These are phyloP conservation scores for Neoscytalidium dimidiatum DNA, from an alignment of 2,329 filamentous ascomycete genomes.

Conservation along the genomic window DNA sequence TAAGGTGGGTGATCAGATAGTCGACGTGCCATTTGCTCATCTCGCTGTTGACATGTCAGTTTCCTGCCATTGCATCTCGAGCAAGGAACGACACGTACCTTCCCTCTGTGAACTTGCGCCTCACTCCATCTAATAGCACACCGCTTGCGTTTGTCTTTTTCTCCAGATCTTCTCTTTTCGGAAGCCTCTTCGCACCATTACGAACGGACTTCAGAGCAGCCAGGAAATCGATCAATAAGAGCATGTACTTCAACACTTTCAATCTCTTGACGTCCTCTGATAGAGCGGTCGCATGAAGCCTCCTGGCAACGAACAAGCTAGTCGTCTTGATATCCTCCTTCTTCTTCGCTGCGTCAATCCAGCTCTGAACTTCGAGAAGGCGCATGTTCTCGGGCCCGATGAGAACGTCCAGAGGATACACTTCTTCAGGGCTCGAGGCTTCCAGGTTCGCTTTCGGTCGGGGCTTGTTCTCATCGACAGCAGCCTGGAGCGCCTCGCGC, in stretches of 20 bases:
- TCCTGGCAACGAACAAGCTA: slow-evolving; percentile 66
- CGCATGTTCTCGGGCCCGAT: slow-evolving; percentile 69
- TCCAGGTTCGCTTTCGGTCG: slow-evolving; percentile 69
- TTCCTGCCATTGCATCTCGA: slow-evolving; percentile 18
- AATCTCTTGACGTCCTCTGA: slow-evolving; percentile 51
- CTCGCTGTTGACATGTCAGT: slow-evolving; percentile 38
- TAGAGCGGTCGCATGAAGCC: slow-evolving; percentile 60
- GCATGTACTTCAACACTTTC: slow-evolving; percentile 52
- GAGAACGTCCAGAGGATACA: slow-evolving; percentile 68
- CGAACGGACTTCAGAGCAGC: slow-evolving; percentile 37
- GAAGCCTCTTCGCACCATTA: slow-evolving; percentile 51
- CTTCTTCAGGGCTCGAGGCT: slow-evolving; percentile 68
- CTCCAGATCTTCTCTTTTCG: slow-evolving; percentile 63
- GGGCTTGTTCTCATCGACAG: slow-evolving; percentile 68
- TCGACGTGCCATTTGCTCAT: slow-evolving; percentile 74
- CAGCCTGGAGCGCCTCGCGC: slow-evolving; percentile 64
- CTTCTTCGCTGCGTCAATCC: slow-evolving; percentile 67
- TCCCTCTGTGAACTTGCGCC: slow-evolving; percentile 67
- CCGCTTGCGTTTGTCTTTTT: slow-evolving; percentile 61
- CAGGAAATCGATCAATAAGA: slow-evolving; percentile 51
- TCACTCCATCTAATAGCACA: slow-evolving; percentile 65
- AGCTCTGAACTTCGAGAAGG: slow-evolving; percentile 69
- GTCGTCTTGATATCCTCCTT: slow-evolving; percentile 58
- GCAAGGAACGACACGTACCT: slow-evolving; percentile 37
- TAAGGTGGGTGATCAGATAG: slow-evolving; percentile 72